Conservation (phyloP, 2,329 filamentous ascomycete species). For the Stenocarpella maydis region DNA sequence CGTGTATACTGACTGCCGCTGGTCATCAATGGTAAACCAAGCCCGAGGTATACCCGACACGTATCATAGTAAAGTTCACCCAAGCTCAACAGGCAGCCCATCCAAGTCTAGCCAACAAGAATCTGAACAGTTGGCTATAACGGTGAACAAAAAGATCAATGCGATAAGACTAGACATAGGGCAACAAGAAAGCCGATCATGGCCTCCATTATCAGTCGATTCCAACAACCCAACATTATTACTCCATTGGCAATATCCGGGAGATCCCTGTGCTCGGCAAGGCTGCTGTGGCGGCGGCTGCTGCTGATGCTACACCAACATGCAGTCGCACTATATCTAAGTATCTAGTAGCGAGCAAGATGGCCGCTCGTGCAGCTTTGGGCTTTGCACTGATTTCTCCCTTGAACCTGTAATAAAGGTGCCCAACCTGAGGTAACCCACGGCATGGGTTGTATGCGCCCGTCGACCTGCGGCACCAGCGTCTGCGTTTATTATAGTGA, state of each 20-base stretch:
- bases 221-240: background rate
- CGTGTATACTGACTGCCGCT: too few relatives aligned
- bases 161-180: too few relatives aligned
- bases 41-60: too few relatives aligned
- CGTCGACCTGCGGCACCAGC: background rate
- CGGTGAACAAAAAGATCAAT: too few relatives aligned
- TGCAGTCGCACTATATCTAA: background rate
- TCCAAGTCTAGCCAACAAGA: too few relatives aligned
- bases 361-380: background rate
- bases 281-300: background rate
- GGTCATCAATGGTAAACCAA: too few relatives aligned
- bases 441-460: background rate
- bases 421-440: background rate
- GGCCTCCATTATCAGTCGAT: background rate
- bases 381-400: background rate
- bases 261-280: background rate
- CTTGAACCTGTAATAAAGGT: background rate
- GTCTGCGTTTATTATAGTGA: background rate
- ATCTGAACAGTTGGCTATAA: too few relatives aligned
- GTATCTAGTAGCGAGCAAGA: background rate
- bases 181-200: too few relatives aligned
- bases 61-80: too few relatives aligned
- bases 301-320: background rate
- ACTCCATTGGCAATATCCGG: background rate
- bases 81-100: too few relatives aligned